A percentile compares a stretch with the other conserved stretches of the same genome.
These are phyloP conservation scores for Phaffomyces antillensis DNA, from an alignment of 805 yeast genomes.

Conservation along the genomic window DNA sequence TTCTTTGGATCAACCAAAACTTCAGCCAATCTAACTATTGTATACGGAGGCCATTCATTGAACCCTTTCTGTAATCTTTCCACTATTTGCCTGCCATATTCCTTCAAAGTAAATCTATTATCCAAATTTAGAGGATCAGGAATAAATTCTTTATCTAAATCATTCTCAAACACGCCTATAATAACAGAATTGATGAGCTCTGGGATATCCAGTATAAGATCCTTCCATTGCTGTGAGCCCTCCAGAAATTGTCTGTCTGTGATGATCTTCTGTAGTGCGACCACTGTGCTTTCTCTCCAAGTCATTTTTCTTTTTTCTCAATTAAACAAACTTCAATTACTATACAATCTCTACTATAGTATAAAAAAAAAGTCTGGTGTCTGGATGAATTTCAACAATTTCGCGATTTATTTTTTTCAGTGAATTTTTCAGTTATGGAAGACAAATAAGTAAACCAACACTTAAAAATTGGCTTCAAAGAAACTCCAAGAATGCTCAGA, in stretches of 20 bases:
- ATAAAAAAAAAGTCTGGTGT: not conserved
- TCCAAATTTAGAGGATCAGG: slow-evolving; percentile 9
- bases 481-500: slow-evolving; percentile 1
- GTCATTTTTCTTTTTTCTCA: not conserved
- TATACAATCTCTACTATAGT: no score
- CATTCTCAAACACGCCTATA: not conserved
- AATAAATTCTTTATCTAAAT: not conserved
- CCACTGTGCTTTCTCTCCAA: not conserved
- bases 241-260: not conserved
- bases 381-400: not conserved
- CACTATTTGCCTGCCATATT: slow-evolving; percentile 6
- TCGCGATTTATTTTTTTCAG: not conserved
- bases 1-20: slow-evolving; percentile 37
- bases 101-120: slow-evolving; percentile 2
- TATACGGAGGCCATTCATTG: slow-evolving; percentile 36
- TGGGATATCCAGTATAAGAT: slow-evolving; percentile 7
- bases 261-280: not conserved
- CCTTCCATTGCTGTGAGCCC: slow-evolving; percentile 2
- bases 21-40: slow-evolving; percentile 41
- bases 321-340: no score
- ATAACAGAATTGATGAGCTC: slow-evolving; percentile 8
- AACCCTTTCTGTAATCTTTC: slow-evolving; percentile 9
- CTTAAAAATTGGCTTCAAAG: not conserved
- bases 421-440: slow-evolving; percentile 3
- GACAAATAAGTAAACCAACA: not conserved